Base-by-base conservation (phyloP, 2,329 filamentous ascomycete species). In the Diaporthe longicolla region DNA sequence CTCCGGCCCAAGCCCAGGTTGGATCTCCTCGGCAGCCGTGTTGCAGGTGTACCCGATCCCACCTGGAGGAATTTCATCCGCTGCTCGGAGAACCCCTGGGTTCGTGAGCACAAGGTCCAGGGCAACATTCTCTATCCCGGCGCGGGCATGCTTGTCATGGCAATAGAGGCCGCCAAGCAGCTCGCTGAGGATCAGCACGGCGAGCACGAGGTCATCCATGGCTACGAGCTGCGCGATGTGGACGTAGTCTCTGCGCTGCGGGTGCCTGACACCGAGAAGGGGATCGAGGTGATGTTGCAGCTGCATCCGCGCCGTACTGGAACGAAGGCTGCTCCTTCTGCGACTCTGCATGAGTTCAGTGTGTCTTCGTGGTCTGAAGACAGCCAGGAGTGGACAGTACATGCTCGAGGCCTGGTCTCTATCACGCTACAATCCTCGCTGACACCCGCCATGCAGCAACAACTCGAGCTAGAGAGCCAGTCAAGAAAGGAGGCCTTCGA, bases 41-140 rank as follows among this genome's bases (percentile, higher is more conserved):
- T 84, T 13, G 83, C 84, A 72, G 83, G 83, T 54, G 86, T 82
- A 10, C 87, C 81, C 57, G 84, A 86, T 13, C 86, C 86, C 0
- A 85, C 81, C 0, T 89, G 87, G 87, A 82, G 87, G 32, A 88
- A 87, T 73, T 82, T 86, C 40, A 77, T 89, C 24, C 82, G 83
- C 15, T 76, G 85, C 1, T 84, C 87, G 45, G 86, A 88, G 72
- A 78, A 88, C 0, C 88, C 91, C 2, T 92, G 91, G 83, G 82
- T 90, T 5, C 84, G 87, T 52, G 87, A 91, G 76, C 90, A 92
- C 82, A 83, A 82, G 73, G 87, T 92, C 79, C 89, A 91, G 76
- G 88, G 86, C 24, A 80, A 89, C 48, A 86, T 85, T 8, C 86
- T 90, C 37, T 90, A 89, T 78, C 89, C 90, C 29, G 83, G 89